A percentile compares a stretch with the other conserved stretches of the same genome.
Evolutionary conservation across 805 yeast genomes (phyloP).

Genomic region (Wickerhamomyces chaumierensis): DNA sequence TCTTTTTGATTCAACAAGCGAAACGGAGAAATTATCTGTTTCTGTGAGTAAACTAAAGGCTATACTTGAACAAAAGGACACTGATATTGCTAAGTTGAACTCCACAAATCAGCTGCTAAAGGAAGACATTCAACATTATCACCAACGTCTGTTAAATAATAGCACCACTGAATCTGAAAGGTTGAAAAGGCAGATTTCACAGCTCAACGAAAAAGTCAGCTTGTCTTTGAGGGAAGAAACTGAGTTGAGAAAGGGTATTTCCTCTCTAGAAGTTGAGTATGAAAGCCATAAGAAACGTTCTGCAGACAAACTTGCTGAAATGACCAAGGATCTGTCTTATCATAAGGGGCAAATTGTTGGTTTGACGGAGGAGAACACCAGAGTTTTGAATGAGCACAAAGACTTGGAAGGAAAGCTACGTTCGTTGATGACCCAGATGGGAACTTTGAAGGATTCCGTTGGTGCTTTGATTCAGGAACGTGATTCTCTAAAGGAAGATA

Average conservation of each 20-base stretch:
- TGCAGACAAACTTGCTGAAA: slow-evolving; percentile 24
- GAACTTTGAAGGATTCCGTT: slow-evolving; percentile 44
- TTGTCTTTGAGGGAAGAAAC: slow-evolving; percentile 54
- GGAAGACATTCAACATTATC: slow-evolving; percentile 45
- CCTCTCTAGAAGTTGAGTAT: slow-evolving; percentile 46
- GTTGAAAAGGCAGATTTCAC: slow-evolving; percentile 38
- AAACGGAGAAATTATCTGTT: slow-evolving; percentile 39
- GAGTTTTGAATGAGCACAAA: slow-evolving; percentile 27
- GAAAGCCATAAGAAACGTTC: slow-evolving; percentile 38
- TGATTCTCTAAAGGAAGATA: slow-evolving; percentile 42
- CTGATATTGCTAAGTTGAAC: slow-evolving; percentile 39
- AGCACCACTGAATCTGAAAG: slow-evolving; percentile 28
- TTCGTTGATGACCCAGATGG: slow-evolving; percentile 39
- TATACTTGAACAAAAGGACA: slow-evolving; percentile 41
- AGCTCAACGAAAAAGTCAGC: slow-evolving; percentile 40
- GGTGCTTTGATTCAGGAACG: slow-evolving; percentile 54
- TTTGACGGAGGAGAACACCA: slow-evolving; percentile 32
- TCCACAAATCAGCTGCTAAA: slow-evolving; percentile 37
- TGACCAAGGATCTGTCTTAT: slow-evolving; percentile 31
- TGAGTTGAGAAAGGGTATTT: slow-evolving; percentile 49
- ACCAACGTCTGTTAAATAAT: slow-evolving; percentile 30
- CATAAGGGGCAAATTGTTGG: slow-evolving; percentile 29
- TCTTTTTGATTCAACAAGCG: slow-evolving; percentile 38
- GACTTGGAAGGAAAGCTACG: slow-evolving; percentile 35
- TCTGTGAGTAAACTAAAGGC: slow-evolving; percentile 43